These are phyloP conservation scores for Ichthyophthirius multifiliis DNA, from an alignment of 169 alveolate species.

Conservation along the genomic window DNA sequence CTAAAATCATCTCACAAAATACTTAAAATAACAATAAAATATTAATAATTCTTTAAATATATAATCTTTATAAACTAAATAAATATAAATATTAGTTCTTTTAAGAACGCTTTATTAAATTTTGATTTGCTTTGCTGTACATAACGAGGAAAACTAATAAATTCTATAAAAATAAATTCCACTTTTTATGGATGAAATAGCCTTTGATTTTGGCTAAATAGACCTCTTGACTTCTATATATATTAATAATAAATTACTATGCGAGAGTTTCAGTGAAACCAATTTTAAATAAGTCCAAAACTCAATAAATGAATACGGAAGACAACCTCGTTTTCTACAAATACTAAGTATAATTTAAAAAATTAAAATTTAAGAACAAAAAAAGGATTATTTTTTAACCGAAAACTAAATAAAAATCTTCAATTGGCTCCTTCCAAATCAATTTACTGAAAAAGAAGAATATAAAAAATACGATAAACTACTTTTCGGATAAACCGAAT, in stretches of 20 bases:
- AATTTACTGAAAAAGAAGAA: conserved; percentile 10
- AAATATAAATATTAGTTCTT: conserved; percentile 7
- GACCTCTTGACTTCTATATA: conserved; percentile 13
- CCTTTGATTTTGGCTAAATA: conserved; percentile 28
- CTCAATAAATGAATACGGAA: conserved; percentile 2
- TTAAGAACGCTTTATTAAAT: conserved; percentile 13
- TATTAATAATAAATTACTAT: conserved; percentile 17
- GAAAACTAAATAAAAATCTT: neutral
- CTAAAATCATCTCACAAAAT: conserved; percentile 18
- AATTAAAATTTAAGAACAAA: neutral
- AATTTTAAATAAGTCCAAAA: neutral
- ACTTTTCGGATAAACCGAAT: conserved; percentile 14
- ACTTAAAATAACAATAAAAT: neutral
- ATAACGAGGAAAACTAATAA: conserved; percentile 9
- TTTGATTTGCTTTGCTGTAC: conserved; percentile 11
- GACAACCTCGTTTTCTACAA: neutral
- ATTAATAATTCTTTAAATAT: neutral
- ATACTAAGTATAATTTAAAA: neutral
- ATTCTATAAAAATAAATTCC: conserved; percentile 11
- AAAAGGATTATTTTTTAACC: neutral
- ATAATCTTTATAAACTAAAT: conserved; percentile 2
- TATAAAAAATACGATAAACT: neutral
- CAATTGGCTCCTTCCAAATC: neutral
- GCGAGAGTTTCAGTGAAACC: conserved; percentile 17
- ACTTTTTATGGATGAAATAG: conserved; percentile 33